Conservation (phyloP, 2,329 filamentous ascomycete genomes). For the Magnaporthiopsis incrustans region DNA sequence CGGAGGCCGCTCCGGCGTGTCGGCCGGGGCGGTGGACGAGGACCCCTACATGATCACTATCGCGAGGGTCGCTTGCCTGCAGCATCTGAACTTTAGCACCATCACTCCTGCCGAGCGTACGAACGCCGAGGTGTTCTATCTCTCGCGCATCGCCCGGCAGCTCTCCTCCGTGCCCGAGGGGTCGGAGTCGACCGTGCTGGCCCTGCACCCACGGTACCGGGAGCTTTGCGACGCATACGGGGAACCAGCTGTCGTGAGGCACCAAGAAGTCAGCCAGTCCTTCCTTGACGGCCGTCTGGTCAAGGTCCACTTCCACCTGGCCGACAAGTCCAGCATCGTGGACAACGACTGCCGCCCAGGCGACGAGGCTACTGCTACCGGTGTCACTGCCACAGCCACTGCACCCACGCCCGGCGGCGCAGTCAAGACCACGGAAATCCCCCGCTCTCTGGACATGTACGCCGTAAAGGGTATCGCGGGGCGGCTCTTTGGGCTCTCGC, state of each 20-base stretch:
- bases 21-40: conserved; percentile 41
- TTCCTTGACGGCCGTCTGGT: conserved; percentile 75
- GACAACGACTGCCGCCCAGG: background rate
- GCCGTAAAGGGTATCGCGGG: conserved; percentile 71
- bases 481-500: conserved; percentile 56
- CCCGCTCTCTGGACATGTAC: conserved; percentile 73
- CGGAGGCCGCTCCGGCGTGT: background rate
- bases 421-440: conserved; percentile 45
- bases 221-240: conserved; percentile 73
- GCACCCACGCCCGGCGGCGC: background rate
- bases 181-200: conserved; percentile 44
- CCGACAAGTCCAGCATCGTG: conserved; percentile 3
- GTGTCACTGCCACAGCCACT: background rate
- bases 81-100: conserved; percentile 62
- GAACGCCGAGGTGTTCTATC: conserved; percentile 91
- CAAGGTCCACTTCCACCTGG: conserved; percentile 45
- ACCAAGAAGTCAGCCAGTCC: conserved; percentile 57
- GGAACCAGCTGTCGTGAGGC: conserved; percentile 55
- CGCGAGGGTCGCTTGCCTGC: conserved; percentile 61
- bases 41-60: conserved; percentile 86
- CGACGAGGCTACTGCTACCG: background rate
- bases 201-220: conserved; percentile 60
- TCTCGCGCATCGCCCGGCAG: conserved; percentile 73
- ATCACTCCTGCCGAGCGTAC: conserved; percentile 67
- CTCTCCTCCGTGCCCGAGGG: conserved; percentile 51